Base-by-base conservation (phyloP, 2,329 filamentous ascomycete genomes). In the Ascosphaera acerosa region DNA sequence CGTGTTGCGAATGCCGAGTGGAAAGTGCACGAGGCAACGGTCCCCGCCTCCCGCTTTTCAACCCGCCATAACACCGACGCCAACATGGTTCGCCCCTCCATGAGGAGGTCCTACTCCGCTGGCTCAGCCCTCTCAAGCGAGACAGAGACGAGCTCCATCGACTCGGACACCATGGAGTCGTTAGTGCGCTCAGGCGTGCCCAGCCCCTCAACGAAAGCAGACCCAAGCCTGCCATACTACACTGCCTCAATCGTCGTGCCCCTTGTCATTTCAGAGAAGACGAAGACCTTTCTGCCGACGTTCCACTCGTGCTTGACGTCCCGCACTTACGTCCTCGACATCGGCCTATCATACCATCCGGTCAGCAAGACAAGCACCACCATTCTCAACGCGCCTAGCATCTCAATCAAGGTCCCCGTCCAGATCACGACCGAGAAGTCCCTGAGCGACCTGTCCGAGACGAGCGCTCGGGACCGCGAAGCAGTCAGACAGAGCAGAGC, bases 221-320 rank as follows among this genome's bases (percentile, higher is more conserved):
- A 46, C 32, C 44, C 46, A 31, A 45, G 46, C 18, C 32, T 48
- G 15, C 42, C 44, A 3, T 70, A 63, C 49, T 76, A 72, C 49
- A 69, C 65, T 2, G 59, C 70, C 4, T 55, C 55, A n/a, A 52
- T 77, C 20, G 44, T 72, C 2, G 62, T 76, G 2, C 72, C 72
- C 0, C 53, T 76, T 41, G 59, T 60, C 1, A 56, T 75, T 0
- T 70, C 72, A 2, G 42, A 36, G 6, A 42, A 44, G n/a, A 54
- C 53, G 37, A 73, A 70, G 40, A 52, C 59, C 16, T 73, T 73
- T 44, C 51, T 73, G 14, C 73, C 72, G 2, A 71, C 70, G 2
- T 78, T 77, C 51, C 67, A 76, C 52, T 61, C 63, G 23, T 78
- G 72, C 45, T 59, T 76, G 32, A 52, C 68, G 28, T 67, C 65